These are phyloP conservation scores for Diplodia intermedia DNA, from an alignment of 2,329 filamentous ascomycete species.

Conservation along the genomic window DNA sequence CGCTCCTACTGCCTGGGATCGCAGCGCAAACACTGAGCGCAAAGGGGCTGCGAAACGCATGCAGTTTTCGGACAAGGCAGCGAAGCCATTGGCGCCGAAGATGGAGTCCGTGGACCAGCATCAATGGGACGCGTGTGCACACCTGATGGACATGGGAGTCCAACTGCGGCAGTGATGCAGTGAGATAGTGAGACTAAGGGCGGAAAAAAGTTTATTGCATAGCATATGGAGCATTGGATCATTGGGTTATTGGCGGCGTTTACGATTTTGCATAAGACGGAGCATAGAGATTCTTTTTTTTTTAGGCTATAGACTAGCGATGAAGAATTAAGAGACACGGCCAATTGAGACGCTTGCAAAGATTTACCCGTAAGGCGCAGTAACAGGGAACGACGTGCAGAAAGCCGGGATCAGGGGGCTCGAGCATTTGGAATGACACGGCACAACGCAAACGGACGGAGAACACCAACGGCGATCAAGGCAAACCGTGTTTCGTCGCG, in stretches of 20 bases:
- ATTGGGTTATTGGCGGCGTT: neutral
- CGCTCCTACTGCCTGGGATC: neutral
- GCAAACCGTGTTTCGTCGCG: no score
- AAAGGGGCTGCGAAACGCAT: slow-evolving; percentile 14
- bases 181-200: no score
- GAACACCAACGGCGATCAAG: no score
- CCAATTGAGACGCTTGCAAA: no score
- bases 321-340: no score
- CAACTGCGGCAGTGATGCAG: slow-evolving; percentile 19
- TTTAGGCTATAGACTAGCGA: neutral
- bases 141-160: slow-evolving; percentile 16
- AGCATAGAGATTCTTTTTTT: neutral
- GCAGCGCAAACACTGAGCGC: slow-evolving; percentile 1
- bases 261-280: neutral
- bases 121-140: slow-evolving; percentile 22
- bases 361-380: no score
- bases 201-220: neutral
- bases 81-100: slow-evolving; percentile 1
- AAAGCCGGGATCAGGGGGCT: no score
- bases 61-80: slow-evolving; percentile 16
- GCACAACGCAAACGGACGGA: no score
- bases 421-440: no score
- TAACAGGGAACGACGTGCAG: no score
- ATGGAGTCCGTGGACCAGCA: slow-evolving; percentile 25
- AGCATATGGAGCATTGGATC: neutral